Evolutionary conservation across 495 filamentous ascomycete genomes (phyloP).

Genomic region (Tuber brumale): DNA sequence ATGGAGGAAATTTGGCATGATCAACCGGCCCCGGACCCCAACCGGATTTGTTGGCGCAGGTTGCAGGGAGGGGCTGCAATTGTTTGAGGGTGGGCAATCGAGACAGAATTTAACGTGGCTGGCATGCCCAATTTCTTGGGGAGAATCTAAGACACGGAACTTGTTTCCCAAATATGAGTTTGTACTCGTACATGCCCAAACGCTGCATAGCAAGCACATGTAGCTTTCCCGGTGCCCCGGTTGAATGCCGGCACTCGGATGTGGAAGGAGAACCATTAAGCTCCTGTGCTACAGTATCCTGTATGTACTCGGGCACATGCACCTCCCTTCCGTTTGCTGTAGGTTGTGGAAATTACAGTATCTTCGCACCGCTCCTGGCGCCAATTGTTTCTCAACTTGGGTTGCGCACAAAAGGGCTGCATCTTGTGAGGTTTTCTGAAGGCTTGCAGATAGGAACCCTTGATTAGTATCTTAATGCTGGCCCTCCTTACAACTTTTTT

Average conservation of each 20-base stretch:
- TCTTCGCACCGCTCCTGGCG: neutral
- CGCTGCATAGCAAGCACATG: neutral
- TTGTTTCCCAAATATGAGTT: neutral
- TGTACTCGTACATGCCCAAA: neutral
- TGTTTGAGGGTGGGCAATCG: neutral
- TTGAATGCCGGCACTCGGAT: neutral
- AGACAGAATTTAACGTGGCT: neutral
- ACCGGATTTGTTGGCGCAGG: neutral
- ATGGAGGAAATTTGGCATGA: neutral
- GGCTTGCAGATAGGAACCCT: neutral
- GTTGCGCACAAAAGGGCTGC: neutral
- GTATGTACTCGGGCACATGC: neutral
- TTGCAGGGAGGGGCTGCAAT: neutral
- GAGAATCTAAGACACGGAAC: slow-evolving; percentile 1
- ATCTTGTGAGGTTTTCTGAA: neutral
- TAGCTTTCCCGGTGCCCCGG: neutral
- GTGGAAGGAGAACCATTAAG: neutral
- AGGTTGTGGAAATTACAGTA: neutral
- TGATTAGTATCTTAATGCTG: neutral
- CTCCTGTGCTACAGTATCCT: neutral
- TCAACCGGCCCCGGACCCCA: neutral
- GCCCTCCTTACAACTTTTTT: neutral
- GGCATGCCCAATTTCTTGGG: neutral
- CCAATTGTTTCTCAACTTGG: neutral
- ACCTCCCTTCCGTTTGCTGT: neutral